Base-by-base conservation (phyloP, 768 basidiomycete genomes). In the Boletus pseudo-olivaceus region DNA sequence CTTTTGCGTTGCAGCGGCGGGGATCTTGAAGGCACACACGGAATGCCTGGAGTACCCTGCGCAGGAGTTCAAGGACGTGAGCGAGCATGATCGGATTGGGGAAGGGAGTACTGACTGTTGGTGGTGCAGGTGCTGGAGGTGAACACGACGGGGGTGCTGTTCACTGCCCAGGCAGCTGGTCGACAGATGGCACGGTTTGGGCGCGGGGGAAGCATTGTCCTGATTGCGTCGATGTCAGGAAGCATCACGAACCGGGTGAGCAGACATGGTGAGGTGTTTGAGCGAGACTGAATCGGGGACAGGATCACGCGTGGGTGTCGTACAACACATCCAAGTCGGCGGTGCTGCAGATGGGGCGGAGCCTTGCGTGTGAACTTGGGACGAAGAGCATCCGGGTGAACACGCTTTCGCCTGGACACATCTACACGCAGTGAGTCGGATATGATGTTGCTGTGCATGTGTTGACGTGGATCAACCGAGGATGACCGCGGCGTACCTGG, bases 281-380 rank as follows among this genome's bases (percentile, higher is more conserved):
- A 7, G 15, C 15, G 48, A 26, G n/a, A 50, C 52, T 57, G 15
- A 50, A 19, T 17, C 7, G 2, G 5, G 40, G 14, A 30, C 58
- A 87, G 88, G 87, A 82, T 58, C 85, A 88, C 59, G 80, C 83
- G 1, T 89, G 85, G 87, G 79, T 84, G 47, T 80, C 85, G 14
- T 90, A 90, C 72, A 89, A 90, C 69, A 77, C 80, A 45, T 87
- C 84, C 72, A 91, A 91, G 70, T 81, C 84, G 1, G 88, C 83
- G 5, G 87, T 91, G 17, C 69, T 90, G 39, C 88, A 91, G 70
- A 89, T 89, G 87, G 83, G 76, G 6, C 81, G 89, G 40, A 88
- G 85, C 67, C 85, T 91, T 87, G 88, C 88, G 4, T 89, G 87
- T 63, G 88, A 91, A 64, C 77, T 91, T 2, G 89, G 86, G 2